Conservation (phyloP, 2,329 filamentous ascomycete species). For the Blastomyces parvus region DNA sequence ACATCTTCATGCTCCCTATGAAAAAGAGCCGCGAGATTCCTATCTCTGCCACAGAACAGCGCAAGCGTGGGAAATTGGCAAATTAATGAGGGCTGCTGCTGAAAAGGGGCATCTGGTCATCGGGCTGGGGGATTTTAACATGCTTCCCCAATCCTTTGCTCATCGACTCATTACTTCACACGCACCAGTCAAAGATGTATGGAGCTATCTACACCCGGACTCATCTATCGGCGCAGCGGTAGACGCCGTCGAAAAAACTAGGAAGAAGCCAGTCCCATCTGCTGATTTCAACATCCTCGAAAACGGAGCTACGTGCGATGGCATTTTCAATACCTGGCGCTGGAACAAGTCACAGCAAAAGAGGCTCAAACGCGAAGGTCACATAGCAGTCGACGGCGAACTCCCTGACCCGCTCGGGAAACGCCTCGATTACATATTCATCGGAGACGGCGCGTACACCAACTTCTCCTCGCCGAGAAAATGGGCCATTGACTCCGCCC, state of each 20-base stretch:
- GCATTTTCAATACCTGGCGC: slow-evolving; percentile 82
- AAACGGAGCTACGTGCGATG: slow-evolving; percentile 84
- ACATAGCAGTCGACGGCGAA: slow-evolving; percentile 55
- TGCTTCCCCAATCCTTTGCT: slow-evolving; percentile 76
- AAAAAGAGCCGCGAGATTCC: slow-evolving; percentile 65
- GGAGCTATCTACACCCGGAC: slow-evolving; percentile 74
- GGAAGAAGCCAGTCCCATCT: slow-evolving; percentile 59
- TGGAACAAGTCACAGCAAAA: slow-evolving; percentile 68
- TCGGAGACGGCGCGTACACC: slow-evolving; percentile 45
- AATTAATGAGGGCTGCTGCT: slow-evolving; percentile 71
- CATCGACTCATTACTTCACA: slow-evolving; percentile 74
- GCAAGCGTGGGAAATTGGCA: slow-evolving; percentile 91
- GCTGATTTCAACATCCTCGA: slow-evolving; percentile 66
- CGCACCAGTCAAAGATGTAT: slow-evolving; percentile 69
- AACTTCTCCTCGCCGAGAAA: slow-evolving; percentile 19
- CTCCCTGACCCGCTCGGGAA: slow-evolving; percentile 67
- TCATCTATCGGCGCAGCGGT: slow-evolving; percentile 68
- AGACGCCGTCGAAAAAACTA: slow-evolving; percentile 56
- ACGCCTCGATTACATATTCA: slow-evolving; percentile 89
- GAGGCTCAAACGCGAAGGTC: slow-evolving; percentile 54
- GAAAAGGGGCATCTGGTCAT: slow-evolving; percentile 75
- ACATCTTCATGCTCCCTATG: slow-evolving; percentile 83
- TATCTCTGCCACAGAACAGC: slow-evolving; percentile 86
- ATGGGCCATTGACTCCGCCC: slow-evolving; percentile 63
- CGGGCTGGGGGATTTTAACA: slow-evolving; percentile 90